These are phyloP conservation scores for Flaveria brownii DNA, from an alignment of 129 eudicot genomes.

Conservation along the genomic window DNA sequence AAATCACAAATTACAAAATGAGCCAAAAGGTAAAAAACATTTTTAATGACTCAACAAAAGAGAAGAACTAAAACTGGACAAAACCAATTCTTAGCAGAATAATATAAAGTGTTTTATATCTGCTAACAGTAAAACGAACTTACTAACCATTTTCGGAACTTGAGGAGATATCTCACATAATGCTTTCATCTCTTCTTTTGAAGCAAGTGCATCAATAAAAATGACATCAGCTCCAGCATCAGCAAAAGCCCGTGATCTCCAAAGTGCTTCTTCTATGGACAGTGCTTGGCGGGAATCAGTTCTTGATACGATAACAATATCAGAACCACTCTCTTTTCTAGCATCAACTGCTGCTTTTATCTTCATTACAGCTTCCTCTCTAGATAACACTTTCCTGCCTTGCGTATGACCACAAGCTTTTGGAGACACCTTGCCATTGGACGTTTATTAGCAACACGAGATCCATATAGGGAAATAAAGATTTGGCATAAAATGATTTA, in stretches of 20 bases:
- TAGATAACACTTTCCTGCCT: slow-evolving; percentile 84
- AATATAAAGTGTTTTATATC: not conserved
- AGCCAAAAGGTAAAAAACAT: slow-evolving; percentile 2
- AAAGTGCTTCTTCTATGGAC: slow-evolving; percentile 80
- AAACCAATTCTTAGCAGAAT: not conserved
- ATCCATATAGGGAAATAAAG: slow-evolving; percentile 13
- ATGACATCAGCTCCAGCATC: slow-evolving; percentile 98
- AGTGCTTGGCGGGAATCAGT: slow-evolving; percentile 97
- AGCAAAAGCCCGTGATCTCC: slow-evolving; percentile 84
- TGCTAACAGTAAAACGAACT: slow-evolving; percentile 13
- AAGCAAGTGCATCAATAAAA: slow-evolving; percentile 86
- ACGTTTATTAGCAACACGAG: slow-evolving; percentile 32
- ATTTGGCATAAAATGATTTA: not conserved
- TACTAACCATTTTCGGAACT: slow-evolving; percentile 80
- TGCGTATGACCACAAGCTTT: slow-evolving; percentile 98
- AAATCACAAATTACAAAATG: not conserved
- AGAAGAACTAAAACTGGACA: not conserved
- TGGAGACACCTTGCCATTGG: slow-evolving; percentile 68
- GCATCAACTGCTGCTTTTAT: slow-evolving; percentile 98
- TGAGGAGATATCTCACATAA: slow-evolving; percentile 66
- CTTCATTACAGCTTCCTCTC: slow-evolving; percentile 91
- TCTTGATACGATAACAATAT: slow-evolving; percentile 90
- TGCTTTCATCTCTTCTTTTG: slow-evolving; percentile 87
- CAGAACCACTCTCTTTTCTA: slow-evolving; percentile 79
- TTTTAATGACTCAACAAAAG: not conserved